Evolutionary conservation across 2,329 filamentous ascomycete genomes (phyloP).

Genomic region (Apiospora malaysiana): DNA sequence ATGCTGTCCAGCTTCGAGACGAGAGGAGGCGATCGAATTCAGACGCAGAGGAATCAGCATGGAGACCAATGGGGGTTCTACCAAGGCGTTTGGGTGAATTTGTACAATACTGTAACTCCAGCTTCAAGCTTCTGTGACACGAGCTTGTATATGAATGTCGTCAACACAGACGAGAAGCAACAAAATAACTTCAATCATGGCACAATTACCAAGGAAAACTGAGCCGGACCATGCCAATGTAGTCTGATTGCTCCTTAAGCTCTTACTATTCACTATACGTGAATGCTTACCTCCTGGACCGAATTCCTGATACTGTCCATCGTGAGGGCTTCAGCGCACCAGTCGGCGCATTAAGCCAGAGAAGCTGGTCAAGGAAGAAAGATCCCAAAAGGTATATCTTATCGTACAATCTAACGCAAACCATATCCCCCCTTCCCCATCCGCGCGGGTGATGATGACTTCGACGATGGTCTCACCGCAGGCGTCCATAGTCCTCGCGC

Average conservation of each 20-base stretch:
- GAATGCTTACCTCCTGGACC: background rate
- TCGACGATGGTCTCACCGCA: conserved; percentile 46
- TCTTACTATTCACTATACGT: background rate
- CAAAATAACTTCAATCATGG: conserved; percentile 5
- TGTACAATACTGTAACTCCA: conserved; percentile 33
- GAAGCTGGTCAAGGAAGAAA: background rate
- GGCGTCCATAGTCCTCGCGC: conserved; percentile 64
- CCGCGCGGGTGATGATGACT: background rate
- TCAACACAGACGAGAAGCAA: conserved; percentile 13
- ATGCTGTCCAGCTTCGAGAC: background rate
- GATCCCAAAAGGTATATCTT: conserved; percentile 21
- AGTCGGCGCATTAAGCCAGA: background rate
- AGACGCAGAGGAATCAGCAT: background rate
- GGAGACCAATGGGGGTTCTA: conserved; percentile 26
- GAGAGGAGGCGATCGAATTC: background rate
- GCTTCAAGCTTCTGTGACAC: conserved; percentile 11
- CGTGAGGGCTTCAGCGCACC: background rate
- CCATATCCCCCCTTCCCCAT: background rate
- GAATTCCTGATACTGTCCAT: background rate
- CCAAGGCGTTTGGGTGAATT: conserved; percentile 21
- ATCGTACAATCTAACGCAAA: conserved; percentile 20
- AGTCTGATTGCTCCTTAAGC: background rate
- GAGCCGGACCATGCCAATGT: background rate
- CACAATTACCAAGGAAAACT: background rate
- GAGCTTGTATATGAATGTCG: conserved; percentile 19